phyloP scores from a whole-genome alignment of 805 yeast species.

The Clavispora vitiphila region DNA sequence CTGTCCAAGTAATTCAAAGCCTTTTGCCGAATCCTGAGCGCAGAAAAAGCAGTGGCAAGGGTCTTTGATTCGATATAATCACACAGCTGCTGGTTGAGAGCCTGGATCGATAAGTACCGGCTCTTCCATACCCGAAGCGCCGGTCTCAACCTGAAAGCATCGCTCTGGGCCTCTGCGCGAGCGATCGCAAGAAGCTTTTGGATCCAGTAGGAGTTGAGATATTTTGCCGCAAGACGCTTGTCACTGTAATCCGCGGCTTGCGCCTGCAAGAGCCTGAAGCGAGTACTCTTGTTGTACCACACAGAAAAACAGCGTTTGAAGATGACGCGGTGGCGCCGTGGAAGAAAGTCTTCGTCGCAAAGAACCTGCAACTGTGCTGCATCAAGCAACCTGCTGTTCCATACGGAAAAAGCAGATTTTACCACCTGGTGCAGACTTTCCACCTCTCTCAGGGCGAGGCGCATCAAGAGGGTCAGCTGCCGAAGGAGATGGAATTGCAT shows the following conservation, averaged over 20 bases:
- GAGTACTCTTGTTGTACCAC: conserved; percentile 11
- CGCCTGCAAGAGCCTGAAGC: background rate
- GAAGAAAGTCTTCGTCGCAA: conserved; percentile 7
- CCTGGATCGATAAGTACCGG: conserved; percentile 2
- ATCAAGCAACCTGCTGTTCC: conserved; percentile 17
- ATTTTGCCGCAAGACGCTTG: background rate
- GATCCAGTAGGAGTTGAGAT: background rate
- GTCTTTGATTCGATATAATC: background rate
- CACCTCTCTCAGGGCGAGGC: conserved; percentile 19
- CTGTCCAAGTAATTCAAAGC: background rate
- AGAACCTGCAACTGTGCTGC: conserved; percentile 12
- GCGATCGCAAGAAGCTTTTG: background rate
- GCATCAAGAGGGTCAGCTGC: conserved; percentile 27
- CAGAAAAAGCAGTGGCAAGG: background rate
- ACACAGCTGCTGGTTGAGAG: background rate
- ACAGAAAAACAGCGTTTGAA: conserved; percentile 3
- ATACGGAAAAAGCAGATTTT: conserved; percentile 10
- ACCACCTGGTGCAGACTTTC: conserved; percentile 2
- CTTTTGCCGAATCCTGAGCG: background rate
- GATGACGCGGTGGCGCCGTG: background rate
- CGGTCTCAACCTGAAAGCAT: background rate
- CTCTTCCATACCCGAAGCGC: background rate
- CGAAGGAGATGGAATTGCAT: conserved; percentile 14
- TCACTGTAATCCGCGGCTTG: background rate
- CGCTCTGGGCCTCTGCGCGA: background rate